Conservation (phyloP, 2,329 filamentous ascomycete genomes). For the Nemania sp. region DNA sequence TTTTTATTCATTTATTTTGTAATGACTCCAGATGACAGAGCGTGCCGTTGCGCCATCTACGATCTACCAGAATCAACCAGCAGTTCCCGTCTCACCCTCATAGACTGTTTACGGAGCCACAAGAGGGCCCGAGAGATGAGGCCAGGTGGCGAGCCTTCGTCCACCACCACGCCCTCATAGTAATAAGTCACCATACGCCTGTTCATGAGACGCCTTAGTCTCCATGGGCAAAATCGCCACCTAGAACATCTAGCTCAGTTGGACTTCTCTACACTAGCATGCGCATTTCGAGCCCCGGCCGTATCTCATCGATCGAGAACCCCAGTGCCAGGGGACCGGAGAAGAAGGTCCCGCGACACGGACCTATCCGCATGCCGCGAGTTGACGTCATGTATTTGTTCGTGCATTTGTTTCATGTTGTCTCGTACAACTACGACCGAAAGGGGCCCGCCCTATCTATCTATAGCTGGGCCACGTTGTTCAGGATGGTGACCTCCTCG, state of each 20-base stretch:
- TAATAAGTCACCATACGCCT: neutral
- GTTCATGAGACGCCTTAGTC: neutral
- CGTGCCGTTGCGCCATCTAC: constrained; percentile 2
- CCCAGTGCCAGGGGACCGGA: neutral
- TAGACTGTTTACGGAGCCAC: neutral
- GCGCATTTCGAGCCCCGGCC: neutral
- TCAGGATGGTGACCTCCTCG: constrained; percentile 86
- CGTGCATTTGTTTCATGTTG: no score
- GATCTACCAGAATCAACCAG: neutral
- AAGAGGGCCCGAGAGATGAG: neutral
- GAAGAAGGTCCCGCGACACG: neutral
- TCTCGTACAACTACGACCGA: constrained; percentile 8
- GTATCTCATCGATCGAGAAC: neutral
- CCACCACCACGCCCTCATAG: neutral
- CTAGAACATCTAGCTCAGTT: neutral
- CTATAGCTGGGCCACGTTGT: constrained; percentile 84
- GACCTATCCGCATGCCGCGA: neutral
- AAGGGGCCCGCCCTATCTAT: constrained; percentile 24
- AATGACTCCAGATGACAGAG: neutral
- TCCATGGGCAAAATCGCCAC: neutral
- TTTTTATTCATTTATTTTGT: neutral
- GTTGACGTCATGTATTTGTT: neutral
- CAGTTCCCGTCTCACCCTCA: neutral
- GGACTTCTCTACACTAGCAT: neutral
- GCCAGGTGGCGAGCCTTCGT: neutral